These are phyloP conservation scores for Inonotus obliquus DNA, from an alignment of 1,284 basidiomycete genomes.

Conservation along the genomic window DNA sequence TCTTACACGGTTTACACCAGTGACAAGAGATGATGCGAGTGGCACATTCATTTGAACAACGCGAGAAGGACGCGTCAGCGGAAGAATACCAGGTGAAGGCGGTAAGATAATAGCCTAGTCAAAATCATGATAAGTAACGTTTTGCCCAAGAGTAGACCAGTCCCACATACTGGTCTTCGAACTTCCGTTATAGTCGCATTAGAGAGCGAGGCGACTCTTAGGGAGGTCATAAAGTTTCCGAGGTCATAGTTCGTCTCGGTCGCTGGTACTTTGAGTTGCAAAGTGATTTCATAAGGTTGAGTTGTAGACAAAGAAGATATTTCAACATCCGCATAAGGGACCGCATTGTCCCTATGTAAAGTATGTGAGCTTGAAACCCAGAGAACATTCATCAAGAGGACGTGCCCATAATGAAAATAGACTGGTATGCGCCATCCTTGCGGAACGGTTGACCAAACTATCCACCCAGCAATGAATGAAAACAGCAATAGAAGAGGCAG, in stretches of 20 bases:
- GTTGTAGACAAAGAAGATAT: slow-evolving; percentile 47
- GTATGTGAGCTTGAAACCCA: background rate
- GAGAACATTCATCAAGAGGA: slow-evolving; percentile 4
- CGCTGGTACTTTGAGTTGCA: slow-evolving; percentile 61
- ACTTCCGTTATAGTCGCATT: slow-evolving; percentile 57
- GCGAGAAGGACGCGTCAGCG: slow-evolving; percentile 36
- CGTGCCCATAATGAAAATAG: slow-evolving; percentile 74
- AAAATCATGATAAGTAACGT: slow-evolving; percentile 4
- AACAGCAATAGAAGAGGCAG: slow-evolving; percentile 56
- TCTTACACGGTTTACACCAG: slow-evolving; percentile 42
- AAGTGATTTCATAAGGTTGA: slow-evolving; percentile 67
- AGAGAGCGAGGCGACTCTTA: slow-evolving; percentile 49
- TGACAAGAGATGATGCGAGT: slow-evolving; percentile 47
- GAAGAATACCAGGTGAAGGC: slow-evolving; percentile 31
- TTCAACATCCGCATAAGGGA: slow-evolving; percentile 53
- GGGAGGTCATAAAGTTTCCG: slow-evolving; percentile 74
- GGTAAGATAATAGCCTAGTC: slow-evolving; percentile 55
- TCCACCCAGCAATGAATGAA: slow-evolving; percentile 59
- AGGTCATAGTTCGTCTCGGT: slow-evolving; percentile 63
- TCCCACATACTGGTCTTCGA: slow-evolving; percentile 57
- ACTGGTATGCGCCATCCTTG: slow-evolving; percentile 61
- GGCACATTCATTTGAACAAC: slow-evolving; percentile 46
- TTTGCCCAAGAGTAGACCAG: background rate
- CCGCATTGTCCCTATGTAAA: slow-evolving; percentile 47
- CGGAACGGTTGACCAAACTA: slow-evolving; percentile 67